Conservation (phyloP, 2,329 filamentous ascomycete species). For the Xylariales sp. region DNA sequence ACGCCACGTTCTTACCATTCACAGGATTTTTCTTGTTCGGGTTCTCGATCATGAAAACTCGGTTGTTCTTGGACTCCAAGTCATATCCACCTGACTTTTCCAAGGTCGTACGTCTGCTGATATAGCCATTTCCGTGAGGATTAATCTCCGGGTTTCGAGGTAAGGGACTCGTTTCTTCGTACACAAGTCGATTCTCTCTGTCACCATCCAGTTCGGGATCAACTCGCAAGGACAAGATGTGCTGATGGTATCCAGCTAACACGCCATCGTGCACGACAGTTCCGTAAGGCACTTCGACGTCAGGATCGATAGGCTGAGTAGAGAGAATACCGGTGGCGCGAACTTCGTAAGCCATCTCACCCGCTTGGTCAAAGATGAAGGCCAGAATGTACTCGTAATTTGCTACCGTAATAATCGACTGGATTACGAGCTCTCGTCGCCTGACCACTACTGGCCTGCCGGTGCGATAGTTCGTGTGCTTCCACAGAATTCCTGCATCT, state of each 20-base stretch:
- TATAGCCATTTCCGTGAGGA: slow-evolving; percentile 6
- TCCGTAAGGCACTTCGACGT: slow-evolving; percentile 50
- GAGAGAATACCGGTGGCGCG: slow-evolving; percentile 66
- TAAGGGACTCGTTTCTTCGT: slow-evolving; percentile 20
- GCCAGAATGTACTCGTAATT: slow-evolving; percentile 70
- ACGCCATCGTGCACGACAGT: slow-evolving; percentile 61
- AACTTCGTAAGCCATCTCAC: slow-evolving; percentile 55
- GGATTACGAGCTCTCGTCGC: slow-evolving; percentile 58
- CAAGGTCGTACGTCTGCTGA: slow-evolving; percentile 32
- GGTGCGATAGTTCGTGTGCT: slow-evolving; percentile 66
- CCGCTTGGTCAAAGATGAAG: slow-evolving; percentile 60
- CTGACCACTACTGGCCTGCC: slow-evolving; percentile 57
- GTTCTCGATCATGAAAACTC: slow-evolving; percentile 32
- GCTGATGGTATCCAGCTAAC: slow-evolving; percentile 63
- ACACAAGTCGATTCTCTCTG: slow-evolving; percentile 20
- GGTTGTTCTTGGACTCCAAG: slow-evolving; percentile 37
- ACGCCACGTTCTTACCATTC: slow-evolving; percentile 30
- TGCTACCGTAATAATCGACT: slow-evolving; percentile 63
- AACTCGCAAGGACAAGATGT: slow-evolving; percentile 62
- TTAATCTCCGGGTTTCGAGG: slow-evolving; percentile 2
- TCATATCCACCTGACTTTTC: slow-evolving; percentile 35
- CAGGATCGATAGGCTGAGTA: slow-evolving; percentile 54
- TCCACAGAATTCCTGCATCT: slow-evolving; percentile 65
- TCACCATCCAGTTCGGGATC: slow-evolving; percentile 51
- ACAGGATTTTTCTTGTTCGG: slow-evolving; percentile 26